phyloP scores from a whole-genome alignment of 2,329 filamentous ascomycete species.

The Talaromyces pinophilus region DNA sequence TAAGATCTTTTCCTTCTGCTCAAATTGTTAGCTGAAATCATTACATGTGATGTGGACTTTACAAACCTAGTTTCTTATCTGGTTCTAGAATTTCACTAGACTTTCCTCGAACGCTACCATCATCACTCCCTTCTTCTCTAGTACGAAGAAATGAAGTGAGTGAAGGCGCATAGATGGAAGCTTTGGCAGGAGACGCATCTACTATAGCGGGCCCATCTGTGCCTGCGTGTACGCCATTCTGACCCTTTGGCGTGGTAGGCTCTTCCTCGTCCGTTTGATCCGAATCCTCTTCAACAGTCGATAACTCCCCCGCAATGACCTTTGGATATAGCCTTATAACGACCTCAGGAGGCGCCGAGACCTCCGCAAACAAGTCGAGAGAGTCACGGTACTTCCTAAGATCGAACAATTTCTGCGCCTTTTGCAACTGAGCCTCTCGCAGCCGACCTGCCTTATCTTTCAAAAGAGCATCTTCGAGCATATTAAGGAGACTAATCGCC shows the following conservation, averaged over 20 bases:
- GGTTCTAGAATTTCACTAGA: slow-evolving; percentile 31
- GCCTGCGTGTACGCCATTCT: slow-evolving; percentile 33
- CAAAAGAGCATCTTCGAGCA: slow-evolving; percentile 90
- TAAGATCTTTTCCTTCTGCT: slow-evolving; percentile 79
- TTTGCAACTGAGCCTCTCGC: slow-evolving; percentile 84
- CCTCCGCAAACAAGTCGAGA: slow-evolving; percentile 87
- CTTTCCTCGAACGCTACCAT: slow-evolving; percentile 41
- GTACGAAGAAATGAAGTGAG: slow-evolving; percentile 41
- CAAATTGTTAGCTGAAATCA: background rate
- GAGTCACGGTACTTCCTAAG: slow-evolving; percentile 80
- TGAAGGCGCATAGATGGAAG: slow-evolving; percentile 39
- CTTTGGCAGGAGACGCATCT: slow-evolving; percentile 29
- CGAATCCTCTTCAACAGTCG: slow-evolving; percentile 57
- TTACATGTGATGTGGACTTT: background rate
- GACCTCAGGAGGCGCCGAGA: slow-evolving; percentile 83
- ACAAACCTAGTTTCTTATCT: slow-evolving; percentile 36
- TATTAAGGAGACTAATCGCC: slow-evolving; percentile 81
- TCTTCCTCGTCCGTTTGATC: slow-evolving; percentile 37
- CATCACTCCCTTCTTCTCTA: slow-evolving; percentile 43
- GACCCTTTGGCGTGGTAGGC: slow-evolving; percentile 29
- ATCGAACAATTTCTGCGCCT: slow-evolving; percentile 82
- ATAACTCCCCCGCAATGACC: slow-evolving; percentile 79
- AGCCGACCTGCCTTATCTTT: slow-evolving; percentile 78
- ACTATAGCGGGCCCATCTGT: slow-evolving; percentile 33
- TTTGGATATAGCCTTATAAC: slow-evolving; percentile 84